Percentiles rank a stretch among this genome's conserved stretches.
These are phyloP conservation scores for Populus simonii DNA, from an alignment of 345 rosid genomes.

Conservation along the genomic window DNA sequence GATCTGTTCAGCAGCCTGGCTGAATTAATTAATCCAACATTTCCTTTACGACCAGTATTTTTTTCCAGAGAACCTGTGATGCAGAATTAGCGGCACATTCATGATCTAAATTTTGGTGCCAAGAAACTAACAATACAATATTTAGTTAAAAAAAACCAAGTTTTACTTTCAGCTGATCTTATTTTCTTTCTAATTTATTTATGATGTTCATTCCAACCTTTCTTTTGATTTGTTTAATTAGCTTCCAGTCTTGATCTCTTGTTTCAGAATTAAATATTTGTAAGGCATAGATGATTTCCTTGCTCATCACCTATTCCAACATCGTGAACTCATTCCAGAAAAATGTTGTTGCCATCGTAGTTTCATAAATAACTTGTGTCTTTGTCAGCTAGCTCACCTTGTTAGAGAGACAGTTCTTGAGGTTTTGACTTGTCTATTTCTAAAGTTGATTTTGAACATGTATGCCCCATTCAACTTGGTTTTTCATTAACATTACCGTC, in stretches of 20 bases:
- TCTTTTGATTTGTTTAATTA: neutral
- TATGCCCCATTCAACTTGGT: no score
- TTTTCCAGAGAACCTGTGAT: neutral
- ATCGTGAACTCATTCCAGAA: neutral
- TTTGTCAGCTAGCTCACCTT: neutral
- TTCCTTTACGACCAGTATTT: neutral
- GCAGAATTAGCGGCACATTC: neutral
- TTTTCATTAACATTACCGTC: neutral
- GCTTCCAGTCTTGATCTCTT: neutral
- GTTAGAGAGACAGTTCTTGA: neutral
- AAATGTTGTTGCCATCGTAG: neutral
- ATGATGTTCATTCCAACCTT: neutral
- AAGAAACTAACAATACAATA: neutral
- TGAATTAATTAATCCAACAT: neutral
- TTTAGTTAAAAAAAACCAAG: neutral
- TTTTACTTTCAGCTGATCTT: neutral
- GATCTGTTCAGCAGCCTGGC: neutral
- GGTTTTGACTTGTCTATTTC: slow-evolving; percentile 3
- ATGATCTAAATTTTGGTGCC: neutral
- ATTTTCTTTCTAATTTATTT: neutral
- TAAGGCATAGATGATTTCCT: neutral
- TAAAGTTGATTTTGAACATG: no score
- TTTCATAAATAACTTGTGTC: neutral
- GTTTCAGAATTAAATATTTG: neutral
- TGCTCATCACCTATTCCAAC: neutral